Conservation (phyloP, 805 yeast species). For the Torulaspora delbrueckii region DNA sequence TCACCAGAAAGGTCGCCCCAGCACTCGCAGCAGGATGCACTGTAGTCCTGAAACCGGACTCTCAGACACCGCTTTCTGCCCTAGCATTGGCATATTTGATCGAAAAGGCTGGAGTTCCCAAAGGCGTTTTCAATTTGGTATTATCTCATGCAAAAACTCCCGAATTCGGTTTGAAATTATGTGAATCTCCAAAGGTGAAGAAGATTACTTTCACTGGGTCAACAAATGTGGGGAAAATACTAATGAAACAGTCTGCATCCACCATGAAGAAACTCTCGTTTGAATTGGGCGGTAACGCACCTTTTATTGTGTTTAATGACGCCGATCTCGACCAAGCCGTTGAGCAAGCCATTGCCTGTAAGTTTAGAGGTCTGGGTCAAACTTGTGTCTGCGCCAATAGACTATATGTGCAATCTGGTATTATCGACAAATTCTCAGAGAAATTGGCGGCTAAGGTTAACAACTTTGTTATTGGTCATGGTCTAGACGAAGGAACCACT, state of each 20-base stretch:
- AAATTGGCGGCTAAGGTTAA: slow-evolving; percentile 43
- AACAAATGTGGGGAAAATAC: slow-evolving; percentile 54
- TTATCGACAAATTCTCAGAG: slow-evolving; percentile 46
- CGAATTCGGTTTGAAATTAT: slow-evolving; percentile 46
- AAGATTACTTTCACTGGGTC: slow-evolving; percentile 64
- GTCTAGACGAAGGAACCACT: slow-evolving; percentile 46
- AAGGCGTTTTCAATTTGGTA: slow-evolving; percentile 52
- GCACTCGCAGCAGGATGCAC: slow-evolving; percentile 66
- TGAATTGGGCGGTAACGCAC: slow-evolving; percentile 68
- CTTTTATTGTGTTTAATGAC: slow-evolving; percentile 56
- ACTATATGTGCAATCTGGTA: slow-evolving; percentile 48
- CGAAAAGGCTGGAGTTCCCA: slow-evolving; percentile 57
- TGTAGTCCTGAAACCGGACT: slow-evolving; percentile 55
- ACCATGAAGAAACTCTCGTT: slow-evolving; percentile 57
- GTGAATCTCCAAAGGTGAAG: slow-evolving; percentile 45
- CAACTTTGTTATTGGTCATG: slow-evolving; percentile 51
- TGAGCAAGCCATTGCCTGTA: slow-evolving; percentile 47
- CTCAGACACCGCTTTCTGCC: slow-evolving; percentile 57
- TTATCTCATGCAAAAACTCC: slow-evolving; percentile 49
- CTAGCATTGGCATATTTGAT: slow-evolving; percentile 52
- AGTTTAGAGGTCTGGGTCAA: slow-evolving; percentile 60
- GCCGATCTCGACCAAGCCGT: slow-evolving; percentile 55
- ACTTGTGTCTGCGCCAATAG: slow-evolving; percentile 64
- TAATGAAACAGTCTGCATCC: slow-evolving; percentile 53
- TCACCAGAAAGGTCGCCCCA: slow-evolving; percentile 59